Conservation (phyloP, 768 basidiomycete genomes). For the Termitomyces sp. region DNA sequence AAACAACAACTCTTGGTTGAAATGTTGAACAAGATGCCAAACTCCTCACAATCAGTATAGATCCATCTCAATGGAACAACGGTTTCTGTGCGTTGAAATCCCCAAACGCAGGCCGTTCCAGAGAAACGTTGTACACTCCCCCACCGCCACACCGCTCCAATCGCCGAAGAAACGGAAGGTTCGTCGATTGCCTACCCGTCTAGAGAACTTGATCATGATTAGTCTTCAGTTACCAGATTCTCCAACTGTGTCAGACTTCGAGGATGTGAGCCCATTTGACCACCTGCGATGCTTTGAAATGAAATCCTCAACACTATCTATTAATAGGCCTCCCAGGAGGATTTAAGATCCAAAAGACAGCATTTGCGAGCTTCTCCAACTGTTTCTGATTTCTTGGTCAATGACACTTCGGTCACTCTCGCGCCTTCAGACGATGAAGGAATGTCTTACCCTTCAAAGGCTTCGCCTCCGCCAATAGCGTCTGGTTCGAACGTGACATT, state of each 20-base stretch:
- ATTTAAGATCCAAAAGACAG: not conserved
- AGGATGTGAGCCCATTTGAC: not conserved
- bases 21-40: slow-evolving; percentile 2
- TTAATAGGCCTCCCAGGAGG: not conserved
- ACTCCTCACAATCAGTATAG: not conserved
- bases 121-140: not conserved
- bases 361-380: slow-evolving; percentile 12
- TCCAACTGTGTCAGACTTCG: slow-evolving; percentile 19
- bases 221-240: slow-evolving; percentile 3
- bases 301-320: not conserved
- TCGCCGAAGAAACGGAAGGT: slow-evolving; percentile 13
- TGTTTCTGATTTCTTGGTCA: slow-evolving; percentile 11
- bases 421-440: not conserved
- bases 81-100: slow-evolving; percentile 17
- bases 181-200: not conserved
- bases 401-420: not conserved
- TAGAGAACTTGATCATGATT: not conserved
- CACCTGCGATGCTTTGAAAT: not conserved
- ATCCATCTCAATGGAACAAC: slow-evolving; percentile 8
- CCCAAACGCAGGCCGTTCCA: slow-evolving; percentile 5
- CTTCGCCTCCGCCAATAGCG: not conserved
- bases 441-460: not conserved
- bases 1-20: slow-evolving; percentile 9
- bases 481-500: slow-evolving; percentile 15
- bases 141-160: not conserved